These are phyloP conservation scores for Tirmania nivea DNA, from an alignment of 495 filamentous ascomycete species.

Conservation along the genomic window DNA sequence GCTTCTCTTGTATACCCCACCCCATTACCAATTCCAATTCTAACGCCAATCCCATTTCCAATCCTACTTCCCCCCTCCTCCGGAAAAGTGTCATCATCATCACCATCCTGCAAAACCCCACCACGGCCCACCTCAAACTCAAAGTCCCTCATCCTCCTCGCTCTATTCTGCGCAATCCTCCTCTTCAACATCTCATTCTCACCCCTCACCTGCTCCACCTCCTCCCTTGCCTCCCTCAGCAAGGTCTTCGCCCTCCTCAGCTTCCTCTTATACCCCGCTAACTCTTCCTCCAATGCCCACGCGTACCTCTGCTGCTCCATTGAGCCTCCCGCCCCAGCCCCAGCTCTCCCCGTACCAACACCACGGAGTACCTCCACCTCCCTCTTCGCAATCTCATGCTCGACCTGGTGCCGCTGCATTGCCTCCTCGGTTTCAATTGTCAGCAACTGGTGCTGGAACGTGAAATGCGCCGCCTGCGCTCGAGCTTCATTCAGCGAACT, in stretches of 20 bases:
- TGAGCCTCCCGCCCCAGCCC: slow-evolving; percentile 18
- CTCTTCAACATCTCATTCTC: slow-evolving; percentile 55
- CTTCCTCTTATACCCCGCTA: slow-evolving; percentile 37
- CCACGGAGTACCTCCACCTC: slow-evolving; percentile 74
- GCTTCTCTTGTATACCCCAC: neutral
- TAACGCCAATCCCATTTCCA: neutral
- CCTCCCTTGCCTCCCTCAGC: slow-evolving; percentile 44
- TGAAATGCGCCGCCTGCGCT: slow-evolving; percentile 53
- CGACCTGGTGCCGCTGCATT: slow-evolving; percentile 68
- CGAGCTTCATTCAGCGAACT: slow-evolving; percentile 11
- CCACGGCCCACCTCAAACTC: neutral
- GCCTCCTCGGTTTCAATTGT: slow-evolving; percentile 71
- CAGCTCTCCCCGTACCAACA: slow-evolving; percentile 27
- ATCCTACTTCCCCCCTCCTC: neutral
- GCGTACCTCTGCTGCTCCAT: slow-evolving; percentile 30
- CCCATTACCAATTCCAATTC: neutral
- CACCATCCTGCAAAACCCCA: neutral
- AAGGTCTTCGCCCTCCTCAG: slow-evolving; percentile 52
- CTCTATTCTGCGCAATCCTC: slow-evolving; percentile 69
- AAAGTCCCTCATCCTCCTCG: slow-evolving; percentile 12
- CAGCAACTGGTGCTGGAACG: slow-evolving; percentile 72
- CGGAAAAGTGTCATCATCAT: neutral
- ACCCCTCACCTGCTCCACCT: slow-evolving; percentile 40
- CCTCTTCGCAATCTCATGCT: slow-evolving; percentile 75
- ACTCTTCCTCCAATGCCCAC: slow-evolving; percentile 36